Evolutionary conservation across 805 yeast genomes (phyloP), one percentile per base, ranked within the genome.

Genomic region (Pichia eremophila): DNA sequence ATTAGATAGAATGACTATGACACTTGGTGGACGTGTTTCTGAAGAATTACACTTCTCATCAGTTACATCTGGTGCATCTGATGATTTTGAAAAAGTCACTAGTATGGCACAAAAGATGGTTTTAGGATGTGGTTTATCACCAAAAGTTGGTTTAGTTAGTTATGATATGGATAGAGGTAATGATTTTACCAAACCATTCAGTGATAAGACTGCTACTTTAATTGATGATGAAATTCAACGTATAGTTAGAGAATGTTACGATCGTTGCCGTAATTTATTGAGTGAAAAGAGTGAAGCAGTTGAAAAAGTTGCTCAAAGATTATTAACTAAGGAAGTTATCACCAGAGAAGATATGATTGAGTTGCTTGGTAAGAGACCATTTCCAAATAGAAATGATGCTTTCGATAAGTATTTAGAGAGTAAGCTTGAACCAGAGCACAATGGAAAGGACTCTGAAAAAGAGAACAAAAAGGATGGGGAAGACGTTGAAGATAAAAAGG

Each of bases 51-150:
- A 89, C 64, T 90, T 89, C 63, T 77, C 77, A 40, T 77, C 89
- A 1, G 96, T 90, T 6, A 90, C 96, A 2, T 81, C 89, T 52
- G 97, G 97, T 50, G 96, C 95, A 0, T 79, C 84, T 40, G 96
- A 89, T 63, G 97, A 90, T 65, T 89, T 90, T 71, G 86, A 87
- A 65, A 87, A 90, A 61, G 86, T 89, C 37, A 89, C 96, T 1
- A 79, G 77, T 55, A 83, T 90, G 77, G 96, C 96, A 4, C 83
- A 79, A 56, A 79, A 83, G 19, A 90, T 90, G 97, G 95, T 90
- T 32, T 77, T 88, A 38, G 80, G 79, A 57, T 74, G 86, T 49
- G 96, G 96, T 31, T 87, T 89, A 95, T 83, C 93, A n/a, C 73
- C 77, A 8, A 76, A 79, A 60, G 71, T 90, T 45, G 97, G 96